A percentile compares a stretch with the other conserved stretches of the same genome.
These are phyloP conservation scores for Fusarium sp. DNA, from an alignment of 2,329 filamentous ascomycete genomes.

Conservation along the genomic window DNA sequence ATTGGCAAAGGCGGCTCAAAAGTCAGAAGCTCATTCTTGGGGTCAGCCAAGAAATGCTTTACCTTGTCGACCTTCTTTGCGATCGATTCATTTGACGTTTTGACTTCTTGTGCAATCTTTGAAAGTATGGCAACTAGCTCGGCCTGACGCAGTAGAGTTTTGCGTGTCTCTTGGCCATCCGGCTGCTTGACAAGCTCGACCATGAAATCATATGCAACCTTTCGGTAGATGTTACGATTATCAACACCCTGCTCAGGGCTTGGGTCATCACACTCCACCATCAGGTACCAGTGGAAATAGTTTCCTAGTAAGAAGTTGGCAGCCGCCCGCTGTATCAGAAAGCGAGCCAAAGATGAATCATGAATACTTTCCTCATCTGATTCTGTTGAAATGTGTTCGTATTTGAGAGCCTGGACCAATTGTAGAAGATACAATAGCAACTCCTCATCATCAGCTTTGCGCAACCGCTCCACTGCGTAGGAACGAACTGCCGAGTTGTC, in stretches of 20 bases:
- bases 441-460: constrained; percentile 93
- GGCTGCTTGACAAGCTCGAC: constrained; percentile 78
- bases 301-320: constrained; percentile 92
- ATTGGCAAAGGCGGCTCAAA: constrained; percentile 90
- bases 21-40: constrained; percentile 85
- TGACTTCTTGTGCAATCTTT: constrained; percentile 89
- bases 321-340: constrained; percentile 87
- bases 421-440: constrained; percentile 91
- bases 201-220: constrained; percentile 98
- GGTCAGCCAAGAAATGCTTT: constrained; percentile 85
- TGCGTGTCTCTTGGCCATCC: constrained; percentile 78
- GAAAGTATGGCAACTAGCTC: constrained; percentile 89
- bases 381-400: constrained; percentile 79
- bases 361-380: constrained; percentile 66
- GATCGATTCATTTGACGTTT: constrained; percentile 80
- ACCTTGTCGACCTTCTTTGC: constrained; percentile 84
- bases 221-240: constrained; percentile 87
- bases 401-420: constrained; percentile 95
- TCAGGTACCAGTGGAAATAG: constrained; percentile 97
- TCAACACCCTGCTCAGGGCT: constrained; percentile 79
- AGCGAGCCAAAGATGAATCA: constrained; percentile 88
- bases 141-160: constrained; percentile 83
- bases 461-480: constrained; percentile 91
- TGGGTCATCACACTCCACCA: constrained; percentile 93
- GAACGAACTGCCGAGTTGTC: constrained; percentile 88